These are phyloP conservation scores for Fusarium mundagurra DNA, from an alignment of 2,329 filamentous ascomycete species.

Conservation along the genomic window DNA sequence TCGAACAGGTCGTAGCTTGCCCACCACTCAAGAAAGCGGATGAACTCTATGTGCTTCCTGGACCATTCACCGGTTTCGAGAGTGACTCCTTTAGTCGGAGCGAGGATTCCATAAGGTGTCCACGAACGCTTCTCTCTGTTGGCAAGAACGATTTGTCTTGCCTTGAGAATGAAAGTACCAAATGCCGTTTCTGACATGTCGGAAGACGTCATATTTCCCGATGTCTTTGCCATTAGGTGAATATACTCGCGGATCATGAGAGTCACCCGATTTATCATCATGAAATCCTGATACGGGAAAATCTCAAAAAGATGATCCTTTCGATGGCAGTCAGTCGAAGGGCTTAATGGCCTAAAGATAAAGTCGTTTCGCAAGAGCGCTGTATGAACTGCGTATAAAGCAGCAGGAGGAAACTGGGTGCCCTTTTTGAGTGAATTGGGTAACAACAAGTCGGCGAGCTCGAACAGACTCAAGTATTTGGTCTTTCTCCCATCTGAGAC, in stretches of 20 bases:
- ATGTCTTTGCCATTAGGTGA: constrained; percentile 26
- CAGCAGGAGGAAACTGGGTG: constrained; percentile 55
- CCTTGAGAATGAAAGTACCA: constrained; percentile 59
- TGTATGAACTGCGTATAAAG: constrained; percentile 76
- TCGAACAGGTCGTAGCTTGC: constrained; percentile 65
- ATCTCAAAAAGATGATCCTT: constrained; percentile 70
- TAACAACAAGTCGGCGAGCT: constrained; percentile 60
- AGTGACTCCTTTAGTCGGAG: constrained; percentile 41
- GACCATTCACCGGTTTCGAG: constrained; percentile 43
- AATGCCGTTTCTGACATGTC: constrained; percentile 43
- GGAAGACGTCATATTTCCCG: constrained; percentile 19
- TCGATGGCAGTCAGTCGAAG: constrained; percentile 58
- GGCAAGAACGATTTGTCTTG: constrained; percentile 59
- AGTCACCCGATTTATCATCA: constrained; percentile 46
- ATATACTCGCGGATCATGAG: constrained; percentile 49
- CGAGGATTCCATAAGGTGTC: constrained; percentile 60
- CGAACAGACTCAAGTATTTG: constrained; percentile 60
- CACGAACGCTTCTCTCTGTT: constrained; percentile 61
- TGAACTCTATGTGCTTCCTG: constrained; percentile 56
- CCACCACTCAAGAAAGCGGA: constrained; percentile 78
- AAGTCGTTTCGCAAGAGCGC: constrained; percentile 69
- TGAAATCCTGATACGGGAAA: constrained; percentile 45
- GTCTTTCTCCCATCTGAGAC: constrained; percentile 51
- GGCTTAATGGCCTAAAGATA: constrained; percentile 64
- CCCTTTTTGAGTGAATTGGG: constrained; percentile 48